Percentiles rank a stretch among this genome's conserved stretches.
phyloP scores from a whole-genome alignment of 352 stramenopile species.

The Phytopythium sindhum region DNA sequence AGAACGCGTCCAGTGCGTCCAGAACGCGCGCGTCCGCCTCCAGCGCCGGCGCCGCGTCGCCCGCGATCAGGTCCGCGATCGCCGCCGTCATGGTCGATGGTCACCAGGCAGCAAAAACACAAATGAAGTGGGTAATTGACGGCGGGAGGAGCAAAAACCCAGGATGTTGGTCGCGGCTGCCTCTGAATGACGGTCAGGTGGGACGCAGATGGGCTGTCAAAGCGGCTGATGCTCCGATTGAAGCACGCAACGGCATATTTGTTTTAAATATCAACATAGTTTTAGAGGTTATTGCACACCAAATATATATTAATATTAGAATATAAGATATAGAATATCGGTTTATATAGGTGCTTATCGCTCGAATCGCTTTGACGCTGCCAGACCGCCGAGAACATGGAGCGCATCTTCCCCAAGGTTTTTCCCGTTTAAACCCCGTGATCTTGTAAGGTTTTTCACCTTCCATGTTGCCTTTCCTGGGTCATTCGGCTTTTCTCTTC shows the following conservation, averaged over 20 bases:
- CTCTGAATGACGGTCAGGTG: not conserved
- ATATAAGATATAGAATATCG: not conserved
- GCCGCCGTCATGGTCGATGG: not conserved
- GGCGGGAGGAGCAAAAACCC: not conserved
- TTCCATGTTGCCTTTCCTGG: not conserved
- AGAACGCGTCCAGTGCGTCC: slow-evolving; percentile 29
- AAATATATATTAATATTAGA: not conserved
- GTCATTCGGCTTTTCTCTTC: slow-evolving; percentile 7
- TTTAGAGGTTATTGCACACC: not conserved
- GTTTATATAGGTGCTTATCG: not conserved
- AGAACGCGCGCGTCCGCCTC: slow-evolving; percentile 11
- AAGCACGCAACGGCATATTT: not conserved
- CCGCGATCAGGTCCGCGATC: slow-evolving; percentile 3
- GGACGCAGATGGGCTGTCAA: not conserved
- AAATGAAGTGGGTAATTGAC: not conserved
- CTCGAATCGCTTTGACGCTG: not conserved
- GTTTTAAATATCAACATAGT: not conserved
- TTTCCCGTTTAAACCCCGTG: not conserved
- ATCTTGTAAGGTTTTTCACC: not conserved
- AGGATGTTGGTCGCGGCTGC: not conserved
- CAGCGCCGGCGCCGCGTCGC: not conserved
- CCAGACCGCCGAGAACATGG: not conserved
- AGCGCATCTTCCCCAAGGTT: slow-evolving; percentile 4
- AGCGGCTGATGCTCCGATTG: not conserved
- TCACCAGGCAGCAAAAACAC: not conserved